A percentile compares a stretch with the other conserved stretches of the same genome.
phyloP scores from a whole-genome alignment of 768 basidiomycete genomes.

The Collybia sp. region DNA sequence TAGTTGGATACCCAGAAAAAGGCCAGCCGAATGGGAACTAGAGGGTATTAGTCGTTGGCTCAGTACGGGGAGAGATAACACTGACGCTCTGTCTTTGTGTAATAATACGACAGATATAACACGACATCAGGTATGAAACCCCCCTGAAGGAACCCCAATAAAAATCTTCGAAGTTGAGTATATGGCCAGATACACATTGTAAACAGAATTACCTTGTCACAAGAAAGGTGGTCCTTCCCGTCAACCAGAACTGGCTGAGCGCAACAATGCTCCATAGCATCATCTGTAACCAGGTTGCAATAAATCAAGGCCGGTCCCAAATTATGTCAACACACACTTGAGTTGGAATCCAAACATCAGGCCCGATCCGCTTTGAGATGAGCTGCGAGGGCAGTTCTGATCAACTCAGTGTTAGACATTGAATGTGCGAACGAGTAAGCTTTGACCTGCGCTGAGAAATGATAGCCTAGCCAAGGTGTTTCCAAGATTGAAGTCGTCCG shows the following conservation, averaged over 20 bases:
- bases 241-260: conserved; percentile 50
- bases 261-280: conserved; percentile 44
- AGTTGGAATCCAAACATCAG: conserved; percentile 60
- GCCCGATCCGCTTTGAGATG: conserved; percentile 57
- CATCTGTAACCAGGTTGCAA: no score
- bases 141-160: conserved; percentile 36
- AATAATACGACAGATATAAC: conserved; percentile 55
- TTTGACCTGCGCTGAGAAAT: conserved; percentile 36
- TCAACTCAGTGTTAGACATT: no score
- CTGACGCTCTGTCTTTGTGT: neutral
- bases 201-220: conserved; percentile 38
- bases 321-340: conserved; percentile 38
- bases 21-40: conserved; percentile 54
- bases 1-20: conserved; percentile 51
- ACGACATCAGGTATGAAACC: conserved; percentile 58
- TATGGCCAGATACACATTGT: conserved; percentile 25
- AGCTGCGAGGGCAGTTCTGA: conserved; percentile 57
- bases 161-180: neutral
- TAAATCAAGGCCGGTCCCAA: no score
- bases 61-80: no score
- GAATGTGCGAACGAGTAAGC: no score
- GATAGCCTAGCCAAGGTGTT: conserved; percentile 48
- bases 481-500: conserved; percentile 52
- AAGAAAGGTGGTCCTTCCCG: conserved; percentile 47
- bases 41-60: neutral